These are phyloP conservation scores for Aspergillus udagawae DNA, from an alignment of 2,329 filamentous ascomycete genomes.

Conservation along the genomic window DNA sequence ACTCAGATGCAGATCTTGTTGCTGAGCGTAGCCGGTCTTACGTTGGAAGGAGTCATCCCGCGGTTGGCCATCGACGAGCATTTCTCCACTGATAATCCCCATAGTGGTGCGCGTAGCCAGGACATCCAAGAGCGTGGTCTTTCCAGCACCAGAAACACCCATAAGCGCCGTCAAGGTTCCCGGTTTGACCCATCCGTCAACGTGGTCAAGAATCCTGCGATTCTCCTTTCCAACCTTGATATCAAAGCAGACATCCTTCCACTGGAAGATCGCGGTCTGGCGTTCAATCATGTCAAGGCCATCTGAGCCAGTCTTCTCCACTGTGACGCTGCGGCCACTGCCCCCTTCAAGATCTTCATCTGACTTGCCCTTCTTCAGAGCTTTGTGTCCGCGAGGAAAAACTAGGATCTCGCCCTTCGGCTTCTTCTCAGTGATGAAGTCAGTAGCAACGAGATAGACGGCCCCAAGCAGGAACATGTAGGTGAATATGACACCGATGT, in stretches of 20 bases:
- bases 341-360: slow-evolving; percentile 1
- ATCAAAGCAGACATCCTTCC: slow-evolving; percentile 41
- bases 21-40: slow-evolving; percentile 63
- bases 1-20: slow-evolving; percentile 71
- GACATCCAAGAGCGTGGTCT: slow-evolving; percentile 56
- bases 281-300: slow-evolving; percentile 42
- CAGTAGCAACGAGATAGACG: slow-evolving; percentile 48
- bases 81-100: slow-evolving; percentile 61
- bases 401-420: slow-evolving; percentile 11
- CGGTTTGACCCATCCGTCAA: slow-evolving; percentile 51
- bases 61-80: slow-evolving; percentile 59
- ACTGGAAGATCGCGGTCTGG: slow-evolving; percentile 71
- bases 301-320: neutral
- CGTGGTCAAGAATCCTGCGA: slow-evolving; percentile 46
- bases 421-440: slow-evolving; percentile 38
- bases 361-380: neutral
- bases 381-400: slow-evolving; percentile 7
- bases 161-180: slow-evolving; percentile 53
- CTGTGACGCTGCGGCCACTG: neutral
- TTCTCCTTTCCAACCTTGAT: slow-evolving; percentile 44
- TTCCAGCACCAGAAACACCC: slow-evolving; percentile 59
- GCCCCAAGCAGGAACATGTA: slow-evolving; percentile 57
- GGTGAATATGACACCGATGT: slow-evolving; percentile 63
- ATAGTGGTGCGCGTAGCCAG: slow-evolving; percentile 55
- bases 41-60: slow-evolving; percentile 57